Evolutionary conservation across 2,329 filamentous ascomycete genomes (phyloP), one percentile per base, ranked within the genome.

Genomic region (Fusarium dlaminii): DNA sequence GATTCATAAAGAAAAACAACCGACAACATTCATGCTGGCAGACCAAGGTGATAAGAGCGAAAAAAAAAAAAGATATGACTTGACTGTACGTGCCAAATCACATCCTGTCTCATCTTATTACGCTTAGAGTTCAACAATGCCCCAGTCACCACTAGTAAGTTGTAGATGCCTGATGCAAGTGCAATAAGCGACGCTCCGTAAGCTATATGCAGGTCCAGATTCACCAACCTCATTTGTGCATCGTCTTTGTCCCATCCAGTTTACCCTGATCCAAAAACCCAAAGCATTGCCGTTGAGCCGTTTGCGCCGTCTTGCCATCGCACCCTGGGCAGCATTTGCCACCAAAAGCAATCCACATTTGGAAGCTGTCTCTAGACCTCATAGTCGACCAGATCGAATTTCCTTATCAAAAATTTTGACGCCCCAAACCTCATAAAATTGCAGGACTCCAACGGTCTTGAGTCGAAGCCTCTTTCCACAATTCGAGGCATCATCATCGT

Each of bases 341-440:
- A 48, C 67, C 62, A 64, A 69, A 56, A 69, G 54, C 51, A 36
- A 37, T 27, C 18, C 63, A 39, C 45, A 34, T 34, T 36, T 17
- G 32, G 22, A 32, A 51, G 36, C 22, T 30, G 14, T 14, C 18
- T 17, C 24, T 24, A 18, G 11, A 49, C 46, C 32, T 78, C 61
- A 82, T 20, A 82, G 63, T 52, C 79, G 75, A 27, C 81, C 81
- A 46, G 70, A 80, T 37, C 86, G 82, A 55, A 90, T 80, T 76
- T 90, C 88, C 79, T 90, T 90, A 74, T 88, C 84, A 72, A 90
- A 91, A 56, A 91, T 90, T 69, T 83, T 84, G 40, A 90, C 84
- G 0, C 84, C 88, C 82, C 82, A 83, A 15, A 82, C 82, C 39
- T 84, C 82, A 54, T 83, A 82, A 66, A 83, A 83, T 45, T 81